Percentiles rank a stretch among this genome's conserved stretches.
phyloP scores from a whole-genome alignment of 1,284 basidiomycete species.

The Schizopora paradoxa region DNA sequence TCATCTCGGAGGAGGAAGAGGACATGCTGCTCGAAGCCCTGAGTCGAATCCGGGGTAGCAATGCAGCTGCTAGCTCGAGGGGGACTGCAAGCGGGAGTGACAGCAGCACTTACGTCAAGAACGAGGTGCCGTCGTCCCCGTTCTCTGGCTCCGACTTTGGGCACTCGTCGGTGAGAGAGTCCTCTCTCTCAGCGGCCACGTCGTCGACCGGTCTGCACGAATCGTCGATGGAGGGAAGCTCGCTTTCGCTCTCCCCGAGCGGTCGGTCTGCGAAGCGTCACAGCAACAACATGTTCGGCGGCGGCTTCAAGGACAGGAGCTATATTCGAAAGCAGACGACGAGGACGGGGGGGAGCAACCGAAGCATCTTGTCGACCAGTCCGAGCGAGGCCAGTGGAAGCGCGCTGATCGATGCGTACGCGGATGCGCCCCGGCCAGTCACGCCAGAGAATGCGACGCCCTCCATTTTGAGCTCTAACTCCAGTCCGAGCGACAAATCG shows the following conservation, averaged over 20 bases:
- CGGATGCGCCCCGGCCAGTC: conserved; percentile 40
- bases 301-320: conserved; percentile 63
- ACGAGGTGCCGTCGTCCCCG: conserved; percentile 8
- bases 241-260: conserved; percentile 13
- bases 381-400: conserved; percentile 42
- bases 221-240: neutral
- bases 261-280: conserved; percentile 54
- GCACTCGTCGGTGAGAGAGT: conserved; percentile 13
- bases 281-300: conserved; percentile 81
- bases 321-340: conserved; percentile 52
- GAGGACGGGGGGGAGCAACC: conserved; percentile 40
- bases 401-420: conserved; percentile 40
- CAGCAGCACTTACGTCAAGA: conserved; percentile 2
- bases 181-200: conserved; percentile 12
- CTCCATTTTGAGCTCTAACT: conserved; percentile 38
- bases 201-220: conserved; percentile 11
- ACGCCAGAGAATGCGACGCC: conserved; percentile 45
- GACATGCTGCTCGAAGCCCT: conserved; percentile 75
- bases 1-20: conserved; percentile 74
- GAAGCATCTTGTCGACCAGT: conserved; percentile 44
- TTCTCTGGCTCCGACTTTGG: conserved; percentile 6
- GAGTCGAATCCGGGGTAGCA: conserved; percentile 47
- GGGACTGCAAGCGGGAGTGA: conserved; percentile 3
- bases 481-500: conserved; percentile 45
- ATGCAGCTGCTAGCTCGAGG: conserved; percentile 5